Evolutionary conservation across 768 basidiomycete genomes (phyloP).

Genomic region (Termitomyces sp.): DNA sequence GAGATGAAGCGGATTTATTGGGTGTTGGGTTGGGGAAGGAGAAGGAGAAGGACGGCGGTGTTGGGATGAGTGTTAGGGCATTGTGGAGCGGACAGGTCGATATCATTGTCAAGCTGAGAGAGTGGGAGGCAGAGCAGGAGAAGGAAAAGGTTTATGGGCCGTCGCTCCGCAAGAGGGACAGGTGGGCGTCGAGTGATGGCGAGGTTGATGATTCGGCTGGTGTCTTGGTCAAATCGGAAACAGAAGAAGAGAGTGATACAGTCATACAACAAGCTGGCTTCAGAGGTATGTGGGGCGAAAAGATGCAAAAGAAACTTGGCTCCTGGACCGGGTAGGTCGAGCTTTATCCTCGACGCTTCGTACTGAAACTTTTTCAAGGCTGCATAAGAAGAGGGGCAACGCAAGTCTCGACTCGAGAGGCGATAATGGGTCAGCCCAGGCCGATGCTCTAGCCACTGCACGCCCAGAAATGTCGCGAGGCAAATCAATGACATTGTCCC

Average conservation of each 20-base stretch:
- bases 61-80: slow-evolving; percentile 31
- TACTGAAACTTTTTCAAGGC: slow-evolving; percentile 9
- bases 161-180: slow-evolving; percentile 9
- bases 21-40: slow-evolving; percentile 9
- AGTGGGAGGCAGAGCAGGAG: slow-evolving; percentile 25
- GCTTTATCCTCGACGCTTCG: neutral
- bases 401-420: slow-evolving; percentile 14
- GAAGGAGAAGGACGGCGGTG: slow-evolving; percentile 25
- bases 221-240: slow-evolving; percentile 24
- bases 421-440: neutral
- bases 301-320: slow-evolving; percentile 37
- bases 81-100: slow-evolving; percentile 40
- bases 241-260: slow-evolving; percentile 41
- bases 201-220: slow-evolving; percentile 25
- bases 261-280: slow-evolving; percentile 18
- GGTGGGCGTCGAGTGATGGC: slow-evolving; percentile 32
- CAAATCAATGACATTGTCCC: slow-evolving; percentile 21
- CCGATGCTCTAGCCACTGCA: slow-evolving; percentile 4
- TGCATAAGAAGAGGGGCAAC: slow-evolving; percentile 18
- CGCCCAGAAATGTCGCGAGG: slow-evolving; percentile 5
- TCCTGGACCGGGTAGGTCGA: slow-evolving; percentile 36
- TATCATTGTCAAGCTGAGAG: slow-evolving; percentile 30
- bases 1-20: slow-evolving; percentile 12
- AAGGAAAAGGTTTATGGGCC: neutral
- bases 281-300: slow-evolving; percentile 36